Conservation (phyloP, 352 stramenopile genomes). For the Bremia lactucae region DNA sequence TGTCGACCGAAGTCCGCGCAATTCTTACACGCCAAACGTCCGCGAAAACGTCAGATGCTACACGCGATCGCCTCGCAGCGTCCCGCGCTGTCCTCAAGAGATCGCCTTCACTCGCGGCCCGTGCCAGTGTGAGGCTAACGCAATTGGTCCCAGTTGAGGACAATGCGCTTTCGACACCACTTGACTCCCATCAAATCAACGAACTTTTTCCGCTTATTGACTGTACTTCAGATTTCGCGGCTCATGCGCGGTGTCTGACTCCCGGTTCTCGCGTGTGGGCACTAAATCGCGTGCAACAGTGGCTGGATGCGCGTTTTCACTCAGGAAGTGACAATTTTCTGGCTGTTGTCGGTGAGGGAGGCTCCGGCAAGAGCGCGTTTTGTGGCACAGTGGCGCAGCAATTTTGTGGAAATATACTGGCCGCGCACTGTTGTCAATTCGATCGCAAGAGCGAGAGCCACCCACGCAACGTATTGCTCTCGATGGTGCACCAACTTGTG, state of each 20-base stretch:
- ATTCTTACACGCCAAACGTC: constrained; percentile 36
- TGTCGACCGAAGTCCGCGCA: constrained; percentile 34
- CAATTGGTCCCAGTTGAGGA: constrained; percentile 59
- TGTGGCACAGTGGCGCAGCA: constrained; percentile 39
- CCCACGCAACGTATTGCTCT: constrained; percentile 64
- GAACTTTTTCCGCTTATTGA: constrained; percentile 79
- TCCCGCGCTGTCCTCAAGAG: constrained; percentile 21
- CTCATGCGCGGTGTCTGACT: constrained; percentile 30
- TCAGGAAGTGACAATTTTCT: constrained; percentile 43
- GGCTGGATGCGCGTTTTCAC: constrained; percentile 65
- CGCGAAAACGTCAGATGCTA: constrained; percentile 38
- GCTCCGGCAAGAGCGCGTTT: constrained; percentile 61
- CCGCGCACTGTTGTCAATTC: constrained; percentile 65
- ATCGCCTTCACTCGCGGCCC: constrained; percentile 5
- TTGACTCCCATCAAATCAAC: constrained; percentile 62
- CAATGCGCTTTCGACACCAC: constrained; percentile 48
- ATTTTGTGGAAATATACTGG: constrained; percentile 44
- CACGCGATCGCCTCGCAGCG: constrained; percentile 37
- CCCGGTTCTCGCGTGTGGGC: constrained; percentile 52
- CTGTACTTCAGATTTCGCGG: constrained; percentile 35
- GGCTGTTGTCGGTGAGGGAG: constrained; percentile 56
- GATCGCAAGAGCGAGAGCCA: constrained; percentile 64
- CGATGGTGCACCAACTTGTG: constrained; percentile 74
- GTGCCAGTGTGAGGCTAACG: constrained; percentile 34
- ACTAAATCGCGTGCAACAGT: constrained; percentile 57